Percentiles rank a stretch among this genome's conserved stretches.
Evolutionary conservation across 2,329 filamentous ascomycete genomes (phyloP).

Genomic region (Pezicula neosporulosa): DNA sequence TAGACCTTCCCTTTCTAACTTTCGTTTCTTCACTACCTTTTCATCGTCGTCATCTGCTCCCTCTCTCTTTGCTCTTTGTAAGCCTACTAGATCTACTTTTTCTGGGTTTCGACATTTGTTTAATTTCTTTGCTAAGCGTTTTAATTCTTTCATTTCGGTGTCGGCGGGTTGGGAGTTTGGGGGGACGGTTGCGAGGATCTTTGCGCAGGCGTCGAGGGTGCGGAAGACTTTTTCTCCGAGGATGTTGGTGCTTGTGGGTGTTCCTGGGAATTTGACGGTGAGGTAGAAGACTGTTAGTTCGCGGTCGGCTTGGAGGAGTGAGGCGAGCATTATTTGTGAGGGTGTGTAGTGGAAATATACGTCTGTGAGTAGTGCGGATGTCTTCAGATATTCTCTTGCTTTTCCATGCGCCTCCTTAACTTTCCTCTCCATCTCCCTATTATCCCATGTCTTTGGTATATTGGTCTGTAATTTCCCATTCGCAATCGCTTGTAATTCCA

Average conservation of each 20-base stretch:
- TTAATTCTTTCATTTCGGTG: constrained; percentile 43
- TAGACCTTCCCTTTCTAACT: constrained; percentile 36
- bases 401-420: constrained; percentile 64
- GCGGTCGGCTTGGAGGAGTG: constrained; percentile 71
- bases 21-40: constrained; percentile 33
- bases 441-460: background rate
- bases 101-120: constrained; percentile 71
- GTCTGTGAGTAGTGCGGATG: constrained; percentile 81
- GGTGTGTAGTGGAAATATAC: constrained; percentile 97
- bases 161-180: constrained; percentile 22
- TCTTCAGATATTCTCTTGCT: constrained; percentile 72
- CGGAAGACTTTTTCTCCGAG: constrained; percentile 45
- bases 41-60: constrained; percentile 25
- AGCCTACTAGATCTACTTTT: constrained; percentile 66
- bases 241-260: constrained; percentile 5
- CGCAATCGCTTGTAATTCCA: constrained; percentile 72
- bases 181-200: constrained; percentile 53
- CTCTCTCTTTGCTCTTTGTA: constrained; percentile 57
- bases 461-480: constrained; percentile 35
- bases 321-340: constrained; percentile 86
- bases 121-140: constrained; percentile 65
- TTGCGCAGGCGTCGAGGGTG: constrained; percentile 47
- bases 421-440: constrained; percentile 31
- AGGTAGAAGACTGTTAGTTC: constrained; percentile 42
- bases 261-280: constrained; percentile 21